Evolutionary conservation across 495 filamentous ascomycete genomes (phyloP), one percentile per base, ranked within the genome.

Genomic region (Penicillium ochrochloron): DNA sequence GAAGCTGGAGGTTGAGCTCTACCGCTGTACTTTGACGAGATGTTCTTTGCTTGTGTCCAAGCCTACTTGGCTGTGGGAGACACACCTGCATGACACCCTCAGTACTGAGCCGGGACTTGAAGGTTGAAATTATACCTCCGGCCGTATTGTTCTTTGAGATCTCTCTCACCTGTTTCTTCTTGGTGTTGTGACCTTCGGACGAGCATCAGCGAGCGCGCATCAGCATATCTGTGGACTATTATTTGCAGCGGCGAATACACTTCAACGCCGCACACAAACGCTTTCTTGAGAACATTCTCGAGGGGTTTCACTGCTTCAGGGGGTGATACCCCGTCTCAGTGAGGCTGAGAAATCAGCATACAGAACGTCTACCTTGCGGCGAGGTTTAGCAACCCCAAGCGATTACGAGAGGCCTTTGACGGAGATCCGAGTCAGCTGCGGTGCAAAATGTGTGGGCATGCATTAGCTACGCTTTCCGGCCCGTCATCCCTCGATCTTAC

Each of bases 181-280:
- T 66, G 58, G 54, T 68, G 60, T 73, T 65, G 68, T 60, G 68
- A 65, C 67, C 72, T 66, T 75, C 46, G 63, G 57, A 68, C 59
- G 69, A 76, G 78, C 80, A 81, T 83, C 82, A 86, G 84, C 85
- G 86, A 88, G 86, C 84, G 86, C 83, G 82, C 76, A 84, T 81
- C 82, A 86, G 86, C 83, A 81, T 78, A 72, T 72, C 63, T 79
- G 73, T 73, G 79, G 71, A 64, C 56, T 59, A 29, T 66, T 33
- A 44, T 53, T 57, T 44, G 27, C 51, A 25, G 33, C 31, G 53
- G 34, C 25, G n/a, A 34, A 21, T 17, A 25, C 21, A 55, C 52
- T 31, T 42, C 1, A 29, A 59, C 52, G 21, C 15, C 27, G n/a
- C 17, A 31, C 53, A 15, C 27, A 19, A 11, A 56, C 54, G n/a